Percentiles rank a stretch among this genome's conserved stretches.
phyloP scores from a whole-genome alignment of 768 basidiomycete species.

The Termitomyces sp. region DNA sequence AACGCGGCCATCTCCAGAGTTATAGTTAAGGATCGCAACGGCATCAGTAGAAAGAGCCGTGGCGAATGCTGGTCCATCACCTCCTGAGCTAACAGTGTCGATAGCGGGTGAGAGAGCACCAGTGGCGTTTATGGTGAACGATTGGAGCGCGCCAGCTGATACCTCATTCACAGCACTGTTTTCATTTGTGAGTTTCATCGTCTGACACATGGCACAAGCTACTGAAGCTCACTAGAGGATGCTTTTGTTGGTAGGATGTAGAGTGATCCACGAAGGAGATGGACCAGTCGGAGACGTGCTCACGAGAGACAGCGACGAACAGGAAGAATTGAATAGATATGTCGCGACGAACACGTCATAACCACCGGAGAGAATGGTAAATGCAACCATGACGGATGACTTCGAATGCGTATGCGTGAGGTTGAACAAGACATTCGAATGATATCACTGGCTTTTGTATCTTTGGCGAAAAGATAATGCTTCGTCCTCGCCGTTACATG shows the following conservation, averaged over 20 bases:
- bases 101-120: constrained; percentile 43
- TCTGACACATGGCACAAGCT: neutral
- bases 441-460: neutral
- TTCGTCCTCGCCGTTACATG: neutral
- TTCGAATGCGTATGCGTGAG: neutral
- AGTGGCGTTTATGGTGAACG: constrained; percentile 45
- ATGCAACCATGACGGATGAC: constrained; percentile 49
- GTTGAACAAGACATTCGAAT: neutral
- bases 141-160: constrained; percentile 46
- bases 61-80: constrained; percentile 49
- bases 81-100: constrained; percentile 46
- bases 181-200: neutral
- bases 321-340: constrained; percentile 56
- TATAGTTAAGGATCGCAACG: constrained; percentile 61
- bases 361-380: constrained; percentile 68
- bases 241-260: constrained; percentile 51
- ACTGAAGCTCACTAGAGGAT: constrained; percentile 53
- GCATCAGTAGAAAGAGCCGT: constrained; percentile 49
- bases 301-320: constrained; percentile 42
- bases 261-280: constrained; percentile 60
- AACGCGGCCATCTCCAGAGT: constrained; percentile 50
- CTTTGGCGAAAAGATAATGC: neutral
- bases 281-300: constrained; percentile 46
- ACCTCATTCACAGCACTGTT: constrained; percentile 61
- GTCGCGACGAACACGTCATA: constrained; percentile 59